Conservation (phyloP, 495 filamentous ascomycete genomes). For the Neurospora sp. region DNA sequence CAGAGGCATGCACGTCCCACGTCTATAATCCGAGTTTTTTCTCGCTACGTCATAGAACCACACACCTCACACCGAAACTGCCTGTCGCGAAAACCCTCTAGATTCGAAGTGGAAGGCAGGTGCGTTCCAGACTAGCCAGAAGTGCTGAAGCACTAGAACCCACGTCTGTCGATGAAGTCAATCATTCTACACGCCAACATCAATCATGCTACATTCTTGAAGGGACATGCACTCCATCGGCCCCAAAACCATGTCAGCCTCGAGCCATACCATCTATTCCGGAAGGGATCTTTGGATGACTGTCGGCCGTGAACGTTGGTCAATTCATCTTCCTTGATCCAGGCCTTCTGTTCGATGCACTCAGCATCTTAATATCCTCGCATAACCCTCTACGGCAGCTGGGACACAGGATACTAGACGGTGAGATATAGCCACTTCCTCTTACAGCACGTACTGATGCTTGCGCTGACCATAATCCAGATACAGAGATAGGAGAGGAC, state of each 20-base stretch:
- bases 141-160: not conserved
- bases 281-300: not conserved
- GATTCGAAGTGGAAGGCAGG: not conserved
- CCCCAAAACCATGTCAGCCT: not conserved
- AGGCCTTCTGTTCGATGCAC: not conserved
- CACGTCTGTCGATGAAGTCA: not conserved
- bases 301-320: not conserved
- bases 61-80: not conserved
- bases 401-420: not conserved
- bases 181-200: not conserved
- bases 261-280: not conserved
- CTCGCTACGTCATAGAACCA: not conserved
- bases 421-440: not conserved
- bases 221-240: no score
- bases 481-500: not conserved
- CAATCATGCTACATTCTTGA: not conserved
- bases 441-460: not conserved
- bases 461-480: not conserved
- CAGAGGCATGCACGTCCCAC: not conserved
- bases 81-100: not conserved
- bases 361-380: not conserved
- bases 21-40: not conserved
- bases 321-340: not conserved
- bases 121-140: not conserved
- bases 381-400: not conserved